Evolutionary conservation across 257 asterid species (phyloP).

Genomic region (Schizonepeta tenuifolia): DNA sequence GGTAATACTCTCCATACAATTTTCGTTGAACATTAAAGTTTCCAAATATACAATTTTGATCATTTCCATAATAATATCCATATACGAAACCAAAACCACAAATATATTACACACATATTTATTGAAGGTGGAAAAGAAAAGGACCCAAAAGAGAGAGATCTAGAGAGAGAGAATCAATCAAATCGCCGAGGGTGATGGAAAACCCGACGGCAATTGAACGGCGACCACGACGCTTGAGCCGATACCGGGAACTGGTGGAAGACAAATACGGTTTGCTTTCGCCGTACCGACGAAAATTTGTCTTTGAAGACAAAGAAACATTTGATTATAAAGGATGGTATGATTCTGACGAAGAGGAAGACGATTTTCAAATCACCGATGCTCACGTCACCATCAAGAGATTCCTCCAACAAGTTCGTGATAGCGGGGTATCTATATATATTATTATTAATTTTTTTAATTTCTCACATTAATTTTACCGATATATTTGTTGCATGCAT

Average conservation of each 20-base stretch:
- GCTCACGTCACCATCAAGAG: conserved; percentile 23
- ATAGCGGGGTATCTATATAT: background rate
- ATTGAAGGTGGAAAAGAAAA: background rate
- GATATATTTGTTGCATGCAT: too few relatives aligned
- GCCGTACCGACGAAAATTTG: conserved; percentile 17
- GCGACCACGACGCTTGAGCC: conserved; percentile 19
- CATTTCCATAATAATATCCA: background rate
- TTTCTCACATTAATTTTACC: too few relatives aligned
- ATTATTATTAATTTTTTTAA: too few relatives aligned
- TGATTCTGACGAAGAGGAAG: conserved; percentile 18
- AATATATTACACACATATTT: background rate
- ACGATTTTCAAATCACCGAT: background rate
- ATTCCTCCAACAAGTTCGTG: conserved; percentile 25
- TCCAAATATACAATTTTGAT: background rate
- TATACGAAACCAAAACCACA: background rate
- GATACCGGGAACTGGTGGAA: conserved; percentile 17
- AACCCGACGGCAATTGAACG: background rate
- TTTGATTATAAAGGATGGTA: conserved; percentile 15
- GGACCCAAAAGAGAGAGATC: background rate
- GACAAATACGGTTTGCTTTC: conserved; percentile 26
- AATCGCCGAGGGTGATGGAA: background rate
- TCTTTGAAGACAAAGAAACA: conserved; percentile 18
- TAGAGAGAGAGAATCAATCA: background rate
- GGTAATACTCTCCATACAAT: background rate
- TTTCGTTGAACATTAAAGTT: background rate